These are phyloP conservation scores for Glaciozyma antarctica DNA, from an alignment of 768 basidiomycete genomes.

Conservation along the genomic window DNA sequence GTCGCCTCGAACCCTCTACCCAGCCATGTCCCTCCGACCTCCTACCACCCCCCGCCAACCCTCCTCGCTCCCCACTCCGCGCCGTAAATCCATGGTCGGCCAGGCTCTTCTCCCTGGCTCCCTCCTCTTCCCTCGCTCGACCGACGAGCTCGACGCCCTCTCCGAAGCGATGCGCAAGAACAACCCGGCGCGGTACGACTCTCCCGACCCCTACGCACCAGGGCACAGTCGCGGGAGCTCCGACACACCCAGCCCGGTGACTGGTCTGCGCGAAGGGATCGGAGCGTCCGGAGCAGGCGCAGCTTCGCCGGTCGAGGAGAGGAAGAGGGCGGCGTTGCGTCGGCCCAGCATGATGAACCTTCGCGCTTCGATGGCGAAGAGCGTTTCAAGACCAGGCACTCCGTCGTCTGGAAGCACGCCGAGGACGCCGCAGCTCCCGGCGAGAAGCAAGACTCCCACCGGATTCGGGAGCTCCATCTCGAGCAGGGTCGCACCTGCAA, in stretches of 20 bases:
- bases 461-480: slow-evolving; percentile 16
- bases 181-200: slow-evolving; percentile 15
- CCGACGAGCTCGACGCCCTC: slow-evolving; percentile 9
- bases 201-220: slow-evolving; percentile 7
- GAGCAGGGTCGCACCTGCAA: too few species aligned
- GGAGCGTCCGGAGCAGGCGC: too few species aligned
- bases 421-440: background rate
- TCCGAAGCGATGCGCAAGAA: slow-evolving; percentile 12
- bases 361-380: too few species aligned
- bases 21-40: too few species aligned
- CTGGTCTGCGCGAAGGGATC: too few species aligned
- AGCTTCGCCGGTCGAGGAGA: too few species aligned
- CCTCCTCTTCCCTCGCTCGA: background rate
- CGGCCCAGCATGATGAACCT: too few species aligned
- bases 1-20: too few species aligned
- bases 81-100: slow-evolving; percentile 16
- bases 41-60: too few species aligned
- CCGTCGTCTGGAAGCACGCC: too few species aligned
- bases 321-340: too few species aligned
- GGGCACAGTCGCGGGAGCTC: background rate
- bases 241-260: background rate
- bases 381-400: too few species aligned
- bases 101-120: background rate
- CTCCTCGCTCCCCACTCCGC: background rate
- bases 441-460: slow-evolving; percentile 16